Base-by-base conservation (phyloP, 75 land plant species). In the Selaginella tamariscina region DNA sequence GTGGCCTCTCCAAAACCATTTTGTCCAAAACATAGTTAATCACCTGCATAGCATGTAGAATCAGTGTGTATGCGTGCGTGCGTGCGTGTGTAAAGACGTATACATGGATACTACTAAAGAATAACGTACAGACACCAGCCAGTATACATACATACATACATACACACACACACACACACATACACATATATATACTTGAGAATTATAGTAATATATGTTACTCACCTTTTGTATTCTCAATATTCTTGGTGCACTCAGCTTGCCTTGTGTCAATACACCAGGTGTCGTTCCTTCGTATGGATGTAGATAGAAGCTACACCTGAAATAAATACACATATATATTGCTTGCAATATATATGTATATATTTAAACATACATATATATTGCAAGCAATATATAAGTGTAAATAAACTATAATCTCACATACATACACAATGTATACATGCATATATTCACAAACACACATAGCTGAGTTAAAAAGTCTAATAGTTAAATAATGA, bases 281-380 rank as follows among this genome's bases (percentile, higher is more conserved):
- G 77, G 68, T 27, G 78, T 56, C 33, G 95, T 80, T 54, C 98
- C 98, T 75, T 89, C 98, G 71, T 72, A 86, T 56, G 98, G 91
- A 49, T 89, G 98, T 33, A 94, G 70, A 79, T 78, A 89, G 71
- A 94, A 94, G 77, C 98, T 89, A 64, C 98, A 94, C 78, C 98
- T 94, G 80, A 30, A 26, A 2, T 24, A 59, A 66, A 20, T 0
- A 22, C 1, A 49, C 24, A 29, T 49, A 49, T 11, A 49, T 11
- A 11, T 49, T 49, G 11, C 20, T 49, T 49, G 54, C n/a, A n/a
- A n/a, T n/a, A n/a, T n/a, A n/a, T n/a, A n/a, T n/a, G n/a, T n/a
- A n/a, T n/a, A n/a, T n/a, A n/a, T n/a, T n/a, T n/a, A n/a, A n/a
- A n/a, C n/a, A n/a, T n/a, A n/a, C n/a, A n/a, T n/a, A n/a, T n/a